Evolutionary conservation across 1,284 basidiomycete genomes (phyloP).

Genomic region (Bjerkandera adusta): DNA sequence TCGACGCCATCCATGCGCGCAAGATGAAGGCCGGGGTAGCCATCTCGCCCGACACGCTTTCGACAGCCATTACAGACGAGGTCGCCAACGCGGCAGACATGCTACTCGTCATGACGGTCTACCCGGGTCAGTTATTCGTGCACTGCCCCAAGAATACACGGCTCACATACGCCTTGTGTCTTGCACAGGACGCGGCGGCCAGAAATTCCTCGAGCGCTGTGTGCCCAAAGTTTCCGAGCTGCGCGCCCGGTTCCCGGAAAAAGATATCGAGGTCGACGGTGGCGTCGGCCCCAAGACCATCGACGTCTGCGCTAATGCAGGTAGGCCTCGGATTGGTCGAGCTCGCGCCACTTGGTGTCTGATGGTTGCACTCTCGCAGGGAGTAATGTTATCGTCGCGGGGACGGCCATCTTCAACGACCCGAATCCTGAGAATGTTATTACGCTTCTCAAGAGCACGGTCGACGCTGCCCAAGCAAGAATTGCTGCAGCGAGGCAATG

Average conservation of each 20-base stretch:
- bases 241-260: constrained; percentile 85
- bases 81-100: constrained; percentile 83
- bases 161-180: background rate
- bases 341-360: background rate
- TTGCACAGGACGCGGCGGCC: constrained; percentile 80
- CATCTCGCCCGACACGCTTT: constrained; percentile 91
- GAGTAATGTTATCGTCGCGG: constrained; percentile 98
- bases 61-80: constrained; percentile 80
- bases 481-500: constrained; percentile 24
- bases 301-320: constrained; percentile 87
- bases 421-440: constrained; percentile 81
- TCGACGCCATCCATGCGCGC: constrained; percentile 70
- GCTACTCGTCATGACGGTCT: constrained; percentile 97
- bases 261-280: constrained; percentile 97
- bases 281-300: constrained; percentile 94
- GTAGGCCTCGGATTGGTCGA: constrained; percentile 39
- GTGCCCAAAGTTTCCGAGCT: constrained; percentile 93
- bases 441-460: constrained; percentile 63
- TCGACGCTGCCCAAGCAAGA: constrained; percentile 67
- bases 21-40: constrained; percentile 93
- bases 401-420: constrained; percentile 92
- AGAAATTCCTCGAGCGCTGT: constrained; percentile 95
- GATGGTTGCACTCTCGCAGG: constrained; percentile 43
- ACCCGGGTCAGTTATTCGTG: constrained; percentile 63
- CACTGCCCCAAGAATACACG: background rate